A percentile compares a stretch with the other conserved stretches of the same genome.
Evolutionary conservation across 2,329 filamentous ascomycete species (phyloP).

Genomic region (Neoscytalidium dimidiatum): DNA sequence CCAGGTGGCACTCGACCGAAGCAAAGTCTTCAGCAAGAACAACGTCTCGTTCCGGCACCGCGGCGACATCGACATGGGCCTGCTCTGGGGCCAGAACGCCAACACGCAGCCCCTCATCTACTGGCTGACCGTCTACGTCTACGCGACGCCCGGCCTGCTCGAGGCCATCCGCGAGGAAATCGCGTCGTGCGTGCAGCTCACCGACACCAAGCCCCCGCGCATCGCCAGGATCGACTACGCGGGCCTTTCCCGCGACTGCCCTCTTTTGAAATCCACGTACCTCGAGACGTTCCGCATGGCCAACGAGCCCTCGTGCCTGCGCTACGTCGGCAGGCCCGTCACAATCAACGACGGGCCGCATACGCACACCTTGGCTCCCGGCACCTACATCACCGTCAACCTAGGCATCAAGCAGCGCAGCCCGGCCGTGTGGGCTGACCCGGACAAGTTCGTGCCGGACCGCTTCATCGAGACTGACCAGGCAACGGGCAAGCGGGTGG

Average conservation of each 20-base stretch:
- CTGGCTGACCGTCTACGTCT: constrained; percentile 41
- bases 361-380: neutral
- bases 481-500: constrained; percentile 12
- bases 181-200: constrained; percentile 31
- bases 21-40: constrained; percentile 32
- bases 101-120: constrained; percentile 49
- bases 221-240: neutral
- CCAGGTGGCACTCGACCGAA: constrained; percentile 33
- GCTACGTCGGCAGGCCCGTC: constrained; percentile 31
- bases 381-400: constrained; percentile 12
- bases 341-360: constrained; percentile 33
- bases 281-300: constrained; percentile 40
- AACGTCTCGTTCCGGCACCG: constrained; percentile 28
- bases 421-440: constrained; percentile 14
- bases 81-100: constrained; percentile 57
- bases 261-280: constrained; percentile 40
- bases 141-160: constrained; percentile 24
- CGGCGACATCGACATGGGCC: constrained; percentile 40
- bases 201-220: neutral
- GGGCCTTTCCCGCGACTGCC: constrained; percentile 28
- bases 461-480: constrained; percentile 20
- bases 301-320: constrained; percentile 20
- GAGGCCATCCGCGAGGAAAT: constrained; percentile 37
- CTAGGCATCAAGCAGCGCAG: constrained; percentile 17
- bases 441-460: constrained; percentile 18